These are phyloP conservation scores for Tolypocladium album DNA, from an alignment of 2,329 filamentous ascomycete species.

Conservation along the genomic window DNA sequence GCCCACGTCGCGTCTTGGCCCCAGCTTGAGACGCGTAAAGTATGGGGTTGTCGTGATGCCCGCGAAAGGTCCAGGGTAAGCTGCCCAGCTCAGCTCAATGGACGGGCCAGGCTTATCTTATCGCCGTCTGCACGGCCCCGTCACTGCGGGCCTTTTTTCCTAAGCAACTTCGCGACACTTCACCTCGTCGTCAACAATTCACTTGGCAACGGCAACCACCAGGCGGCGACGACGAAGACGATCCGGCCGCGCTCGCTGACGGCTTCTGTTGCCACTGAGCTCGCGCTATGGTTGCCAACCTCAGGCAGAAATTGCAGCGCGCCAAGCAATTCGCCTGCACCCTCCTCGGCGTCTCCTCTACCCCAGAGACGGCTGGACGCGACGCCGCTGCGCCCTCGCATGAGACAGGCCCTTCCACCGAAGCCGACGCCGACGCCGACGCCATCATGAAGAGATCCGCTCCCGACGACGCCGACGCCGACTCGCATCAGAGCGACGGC, in stretches of 20 bases:
- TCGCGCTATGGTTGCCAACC: constrained; percentile 6
- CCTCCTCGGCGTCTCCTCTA: constrained; percentile 3
- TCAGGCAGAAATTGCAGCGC: constrained; percentile 8
- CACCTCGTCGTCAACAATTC: not conserved
- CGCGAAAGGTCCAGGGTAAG: not conserved
- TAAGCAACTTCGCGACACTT: not conserved
- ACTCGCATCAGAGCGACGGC: constrained; percentile 19
- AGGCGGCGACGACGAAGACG: not conserved
- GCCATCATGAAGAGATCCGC: constrained; percentile 6
- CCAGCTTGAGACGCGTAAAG: not conserved
- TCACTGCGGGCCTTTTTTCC: not conserved
- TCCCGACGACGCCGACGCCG: constrained; percentile 5
- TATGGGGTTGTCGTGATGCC: not conserved
- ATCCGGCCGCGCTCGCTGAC: not conserved
- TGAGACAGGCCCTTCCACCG: no score
- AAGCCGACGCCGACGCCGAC: not conserved
- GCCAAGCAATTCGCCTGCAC: constrained; percentile 8
- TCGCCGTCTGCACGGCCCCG: not conserved
- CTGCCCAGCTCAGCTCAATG: not conserved
- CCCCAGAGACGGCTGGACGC: not conserved
- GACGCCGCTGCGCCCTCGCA: no score
- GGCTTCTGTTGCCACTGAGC: not conserved
- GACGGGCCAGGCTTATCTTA: not conserved
- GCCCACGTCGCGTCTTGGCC: not conserved
- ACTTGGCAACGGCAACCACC: not conserved